These are phyloP conservation scores for Cryphonectria parasitica DNA, from an alignment of 2,329 filamentous ascomycete genomes.

Conservation along the genomic window DNA sequence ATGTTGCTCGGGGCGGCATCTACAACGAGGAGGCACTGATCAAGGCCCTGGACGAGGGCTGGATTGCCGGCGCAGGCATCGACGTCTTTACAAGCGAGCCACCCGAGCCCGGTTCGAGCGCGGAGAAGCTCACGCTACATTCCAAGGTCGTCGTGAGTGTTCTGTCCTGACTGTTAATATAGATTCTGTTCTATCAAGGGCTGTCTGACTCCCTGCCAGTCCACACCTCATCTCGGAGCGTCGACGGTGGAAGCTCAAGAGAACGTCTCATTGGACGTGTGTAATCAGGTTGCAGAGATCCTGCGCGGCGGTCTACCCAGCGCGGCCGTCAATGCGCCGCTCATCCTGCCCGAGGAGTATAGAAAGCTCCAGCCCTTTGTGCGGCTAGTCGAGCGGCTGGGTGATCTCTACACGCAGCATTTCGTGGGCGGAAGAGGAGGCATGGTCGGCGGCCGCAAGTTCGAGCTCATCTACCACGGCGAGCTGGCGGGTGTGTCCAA, in stretches of 20 bases:
- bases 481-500: constrained; percentile 72
- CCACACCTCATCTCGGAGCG: constrained; percentile 79
- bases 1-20: constrained; percentile 79
- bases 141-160: constrained; percentile 64
- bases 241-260: constrained; percentile 83
- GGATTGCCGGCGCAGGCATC: constrained; percentile 75
- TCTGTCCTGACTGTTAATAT: neutral
- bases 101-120: constrained; percentile 56
- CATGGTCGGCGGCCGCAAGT: constrained; percentile 64
- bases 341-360: constrained; percentile 82
- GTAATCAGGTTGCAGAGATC: constrained; percentile 76
- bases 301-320: constrained; percentile 74
- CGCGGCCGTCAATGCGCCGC: constrained; percentile 77
- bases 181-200: neutral
- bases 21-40: constrained; percentile 77
- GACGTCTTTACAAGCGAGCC: constrained; percentile 83
- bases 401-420: constrained; percentile 78
- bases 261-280: constrained; percentile 82
- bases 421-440: constrained; percentile 53
- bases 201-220: neutral
- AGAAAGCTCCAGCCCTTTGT: constrained; percentile 78
- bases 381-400: constrained; percentile 77
- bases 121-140: constrained; percentile 67
- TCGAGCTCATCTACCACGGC: constrained; percentile 79
- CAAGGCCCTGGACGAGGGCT: constrained; percentile 69